These are phyloP conservation scores for Camellia granthamiana DNA, from an alignment of 148 eudicot species.

Conservation along the genomic window DNA sequence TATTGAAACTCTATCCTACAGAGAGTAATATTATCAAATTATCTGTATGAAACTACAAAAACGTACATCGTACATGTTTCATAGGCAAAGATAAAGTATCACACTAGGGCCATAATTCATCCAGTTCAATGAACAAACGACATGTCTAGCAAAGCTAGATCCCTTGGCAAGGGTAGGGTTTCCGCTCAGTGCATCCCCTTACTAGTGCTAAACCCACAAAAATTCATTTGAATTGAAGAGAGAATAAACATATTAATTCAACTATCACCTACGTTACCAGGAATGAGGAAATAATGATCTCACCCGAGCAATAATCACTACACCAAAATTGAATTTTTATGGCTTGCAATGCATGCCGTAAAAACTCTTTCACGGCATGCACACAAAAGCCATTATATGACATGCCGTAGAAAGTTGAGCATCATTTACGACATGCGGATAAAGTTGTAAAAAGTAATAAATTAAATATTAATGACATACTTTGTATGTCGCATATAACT, in stretches of 20 bases:
- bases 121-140: neutral
- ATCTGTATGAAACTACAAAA: neutral
- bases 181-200: neutral
- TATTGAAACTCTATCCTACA: neutral
- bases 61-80: too few species aligned
- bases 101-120: neutral
- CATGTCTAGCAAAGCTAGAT: too few species aligned
- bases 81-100: too few species aligned
- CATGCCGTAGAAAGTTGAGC: too few species aligned
- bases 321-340: constrained; percentile 30
- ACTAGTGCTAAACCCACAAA: neutral
- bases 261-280: neutral
- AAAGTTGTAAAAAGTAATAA: too few species aligned
- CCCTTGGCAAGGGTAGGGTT: too few species aligned
- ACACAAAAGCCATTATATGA: too few species aligned
- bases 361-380: too few species aligned
- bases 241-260: neutral
- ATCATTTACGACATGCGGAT: too few species aligned
- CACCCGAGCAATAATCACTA: constrained; percentile 88
- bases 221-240: neutral
- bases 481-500: too few species aligned
- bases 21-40: neutral
- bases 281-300: constrained; percentile 17
- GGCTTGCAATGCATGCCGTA: too few species aligned
- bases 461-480: too few species aligned